Conservation (phyloP, 441 rosid genomes). For the Geranium incanum region DNA sequence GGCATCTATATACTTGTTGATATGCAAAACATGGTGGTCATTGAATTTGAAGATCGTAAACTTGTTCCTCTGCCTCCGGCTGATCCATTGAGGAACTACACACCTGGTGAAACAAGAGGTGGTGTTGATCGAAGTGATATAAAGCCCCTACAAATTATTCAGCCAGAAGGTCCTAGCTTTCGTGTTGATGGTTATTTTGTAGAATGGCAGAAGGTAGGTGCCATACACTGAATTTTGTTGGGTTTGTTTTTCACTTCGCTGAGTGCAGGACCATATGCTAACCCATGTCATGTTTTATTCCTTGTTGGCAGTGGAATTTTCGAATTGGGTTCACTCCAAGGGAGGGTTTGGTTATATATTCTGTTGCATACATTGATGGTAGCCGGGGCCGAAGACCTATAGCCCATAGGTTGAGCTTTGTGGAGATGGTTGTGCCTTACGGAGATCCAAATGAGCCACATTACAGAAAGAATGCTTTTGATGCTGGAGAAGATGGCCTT, state of each 20-base stretch:
- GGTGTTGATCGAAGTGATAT: constrained; percentile 89
- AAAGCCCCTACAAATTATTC: constrained; percentile 66
- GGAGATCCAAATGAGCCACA: constrained; percentile 95
- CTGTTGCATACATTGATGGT: constrained; percentile 84
- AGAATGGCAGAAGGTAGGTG: constrained; percentile 76
- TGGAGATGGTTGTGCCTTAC: constrained; percentile 90
- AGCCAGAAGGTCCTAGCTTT: constrained; percentile 90
- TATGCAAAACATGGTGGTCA: constrained; percentile 79
- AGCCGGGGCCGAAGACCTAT: constrained; percentile 80
- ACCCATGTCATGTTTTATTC: constrained; percentile 15
- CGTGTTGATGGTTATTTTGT: constrained; percentile 72
- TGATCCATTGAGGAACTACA: constrained; percentile 79
- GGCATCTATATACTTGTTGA: constrained; percentile 73
- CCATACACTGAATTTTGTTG: background rate
- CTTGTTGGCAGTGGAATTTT: constrained; percentile 72
- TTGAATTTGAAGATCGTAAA: constrained; percentile 77
- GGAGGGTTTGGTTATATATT: constrained; percentile 81
- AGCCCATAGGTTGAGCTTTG: constrained; percentile 82
- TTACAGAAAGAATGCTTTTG: constrained; percentile 81
- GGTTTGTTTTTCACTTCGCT: background rate
- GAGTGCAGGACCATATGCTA: background rate
- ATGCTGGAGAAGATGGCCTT: constrained; percentile 95
- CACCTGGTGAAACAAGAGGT: constrained; percentile 74
- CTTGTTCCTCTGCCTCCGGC: constrained; percentile 81
- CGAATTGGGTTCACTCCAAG: constrained; percentile 83